Conservation (phyloP, 352 stramenopile genomes). For the Phytophthora capsici region DNA sequence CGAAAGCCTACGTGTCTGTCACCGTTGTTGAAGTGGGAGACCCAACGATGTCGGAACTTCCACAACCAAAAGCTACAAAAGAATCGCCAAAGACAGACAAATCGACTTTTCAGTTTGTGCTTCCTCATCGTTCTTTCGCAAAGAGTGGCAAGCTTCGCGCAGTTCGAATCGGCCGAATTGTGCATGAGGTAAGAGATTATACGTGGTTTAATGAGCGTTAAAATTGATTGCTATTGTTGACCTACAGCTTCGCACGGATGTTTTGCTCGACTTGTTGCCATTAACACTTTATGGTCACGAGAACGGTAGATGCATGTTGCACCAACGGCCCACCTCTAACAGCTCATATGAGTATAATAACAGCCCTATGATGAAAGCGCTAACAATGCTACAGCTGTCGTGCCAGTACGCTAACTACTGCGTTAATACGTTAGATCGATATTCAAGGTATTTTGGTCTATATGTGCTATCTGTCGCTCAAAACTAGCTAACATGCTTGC, state of each 20-base stretch:
- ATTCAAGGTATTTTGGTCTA: conserved; percentile 33
- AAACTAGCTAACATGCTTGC: not conserved
- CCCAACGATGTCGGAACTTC: not conserved
- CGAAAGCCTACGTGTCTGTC: conserved; percentile 20
- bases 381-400: conserved; percentile 61
- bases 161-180: conserved; percentile 41
- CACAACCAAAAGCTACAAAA: not conserved
- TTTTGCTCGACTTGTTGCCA: conserved; percentile 48
- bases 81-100: not conserved
- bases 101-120: conserved; percentile 38
- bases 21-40: conserved; percentile 3
- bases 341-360: no score
- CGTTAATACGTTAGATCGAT: conserved; percentile 36
- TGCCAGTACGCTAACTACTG: conserved; percentile 72
- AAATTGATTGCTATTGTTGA: not conserved
- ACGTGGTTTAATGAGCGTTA: not conserved
- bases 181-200: conserved; percentile 37
- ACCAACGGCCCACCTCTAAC: not conserved
- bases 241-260: conserved; percentile 34
- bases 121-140: conserved; percentile 29
- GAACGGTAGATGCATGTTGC: not conserved
- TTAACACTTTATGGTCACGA: conserved; percentile 38
- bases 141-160: conserved; percentile 30
- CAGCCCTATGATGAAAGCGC: conserved; percentile 36
- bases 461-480: not conserved